Percentiles rank a stretch among this genome's conserved stretches.
phyloP scores from a whole-genome alignment of 1,139 yeast genomes.

The Candida pseudoviswanathii region DNA sequence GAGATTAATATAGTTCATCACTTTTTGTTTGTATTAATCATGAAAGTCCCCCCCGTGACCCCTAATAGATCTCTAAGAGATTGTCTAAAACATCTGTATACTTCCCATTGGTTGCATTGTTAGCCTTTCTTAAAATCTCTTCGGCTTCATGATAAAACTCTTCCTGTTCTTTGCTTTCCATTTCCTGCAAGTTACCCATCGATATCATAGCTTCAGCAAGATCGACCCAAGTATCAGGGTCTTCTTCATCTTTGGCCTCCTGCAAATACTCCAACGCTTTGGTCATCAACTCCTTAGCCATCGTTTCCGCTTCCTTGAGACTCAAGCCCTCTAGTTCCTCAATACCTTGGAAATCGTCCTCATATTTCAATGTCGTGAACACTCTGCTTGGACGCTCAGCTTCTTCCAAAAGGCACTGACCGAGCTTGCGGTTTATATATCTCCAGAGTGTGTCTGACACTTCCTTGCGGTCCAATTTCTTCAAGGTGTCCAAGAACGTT shows the following conservation, averaged over 20 bases:
- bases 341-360: conserved; percentile 48
- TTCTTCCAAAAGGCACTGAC: conserved; percentile 62
- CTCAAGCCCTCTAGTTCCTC: conserved; percentile 43
- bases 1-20: background rate
- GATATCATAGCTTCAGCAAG: conserved; percentile 84
- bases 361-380: conserved; percentile 60
- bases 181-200: conserved; percentile 70
- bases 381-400: conserved; percentile 63
- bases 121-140: conserved; percentile 59
- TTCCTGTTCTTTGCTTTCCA: conserved; percentile 68
- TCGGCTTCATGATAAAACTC: conserved; percentile 68
- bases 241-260: conserved; percentile 66
- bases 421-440: conserved; percentile 51
- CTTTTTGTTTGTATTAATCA: background rate
- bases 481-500: conserved; percentile 42
- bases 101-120: conserved; percentile 75
- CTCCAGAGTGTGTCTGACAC: conserved; percentile 19
- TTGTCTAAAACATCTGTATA: conserved; percentile 57
- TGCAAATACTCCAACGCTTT: conserved; percentile 60
- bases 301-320: conserved; percentile 46
- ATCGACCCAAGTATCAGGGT: conserved; percentile 79
- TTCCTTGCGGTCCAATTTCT: conserved; percentile 20
- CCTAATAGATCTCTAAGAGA: background rate
- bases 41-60: background rate
- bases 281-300: conserved; percentile 52